Base-by-base conservation (phyloP, 352 stramenopile genomes). In the Phytophthora cryptogea region DNA sequence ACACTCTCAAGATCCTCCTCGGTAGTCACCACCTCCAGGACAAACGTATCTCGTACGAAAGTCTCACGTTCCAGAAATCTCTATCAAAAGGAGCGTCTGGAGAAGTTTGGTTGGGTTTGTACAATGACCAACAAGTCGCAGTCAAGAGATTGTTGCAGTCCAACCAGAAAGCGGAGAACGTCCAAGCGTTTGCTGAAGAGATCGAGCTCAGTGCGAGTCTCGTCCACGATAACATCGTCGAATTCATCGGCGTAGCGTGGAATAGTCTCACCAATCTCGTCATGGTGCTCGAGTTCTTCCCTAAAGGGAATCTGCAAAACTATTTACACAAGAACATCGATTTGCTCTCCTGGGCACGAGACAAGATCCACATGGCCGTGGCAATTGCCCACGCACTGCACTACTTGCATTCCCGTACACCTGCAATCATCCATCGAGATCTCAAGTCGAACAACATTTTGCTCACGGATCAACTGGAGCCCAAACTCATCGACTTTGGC, bases 401-500 rank as follows among this genome's bases (percentile, higher is more conserved):
- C 8, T 81, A 78, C 48, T 13, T 81, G 16, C 73, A 82, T 47
- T n/a, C 11, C 0, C 35, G 47, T 4, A 23, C 47, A 1, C 47
- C 72, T 14, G 47, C 68, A 10, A 40, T 80, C 8, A 81, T 81
- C 30, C 72, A 81, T 47, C 62, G 59, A 1, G 59, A 68, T 33
- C 47, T 68, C 30, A 68, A 69, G 46, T 68, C 60, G 2, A 63
- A 46, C 63, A 95, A 95, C 57, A 73, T 95, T 28, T 56, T 95
- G 37, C 70, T 96, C 33, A 88, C 89, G 20, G 71, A 54, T 5
- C 32, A 68, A 14, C 78, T 88, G 0, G 70, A 89, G 31, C 73
- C 90, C 17, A 83, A 88, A 27, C 53, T 96, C 28, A 91, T 82
- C 26, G 86, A 96, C 67, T 95, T 97, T 66, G 89, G 88, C 44